Conservation (phyloP, 2,329 filamentous ascomycete species). For the Phoma herbarum region DNA sequence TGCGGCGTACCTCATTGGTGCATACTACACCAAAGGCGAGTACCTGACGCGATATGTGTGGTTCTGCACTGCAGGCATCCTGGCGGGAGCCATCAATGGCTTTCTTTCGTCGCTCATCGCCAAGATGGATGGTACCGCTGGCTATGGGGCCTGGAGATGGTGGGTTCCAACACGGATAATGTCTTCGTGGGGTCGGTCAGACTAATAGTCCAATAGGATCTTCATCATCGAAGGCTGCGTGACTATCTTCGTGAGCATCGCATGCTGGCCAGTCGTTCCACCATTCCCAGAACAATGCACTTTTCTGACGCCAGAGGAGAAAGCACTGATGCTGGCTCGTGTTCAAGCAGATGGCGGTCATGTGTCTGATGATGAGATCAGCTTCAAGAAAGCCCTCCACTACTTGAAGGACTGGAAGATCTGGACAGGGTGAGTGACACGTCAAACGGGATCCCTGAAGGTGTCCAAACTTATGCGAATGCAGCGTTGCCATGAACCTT, state of each 20-base stretch:
- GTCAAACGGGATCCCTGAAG: neutral
- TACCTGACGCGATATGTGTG: slow-evolving; percentile 62
- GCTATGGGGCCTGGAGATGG: slow-evolving; percentile 41
- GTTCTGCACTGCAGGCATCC: slow-evolving; percentile 61
- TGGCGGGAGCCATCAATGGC: slow-evolving; percentile 66
- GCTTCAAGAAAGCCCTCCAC: slow-evolving; percentile 56
- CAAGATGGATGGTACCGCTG: slow-evolving; percentile 39
- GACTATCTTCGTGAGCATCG: slow-evolving; percentile 58
- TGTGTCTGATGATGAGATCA: slow-evolving; percentile 56
- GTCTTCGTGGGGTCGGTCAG: neutral
- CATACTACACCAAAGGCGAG: slow-evolving; percentile 61
- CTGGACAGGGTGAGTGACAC: slow-evolving; percentile 58
- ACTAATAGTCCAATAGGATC: slow-evolving; percentile 50
- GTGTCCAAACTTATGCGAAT: neutral
- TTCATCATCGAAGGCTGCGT: slow-evolving; percentile 69
- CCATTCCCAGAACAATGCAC: slow-evolving; percentile 58
- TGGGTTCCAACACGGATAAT: slow-evolving; percentile 22
- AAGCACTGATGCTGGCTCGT: slow-evolving; percentile 61
- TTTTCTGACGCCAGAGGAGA: slow-evolving; percentile 62
- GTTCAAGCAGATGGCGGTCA: slow-evolving; percentile 58
- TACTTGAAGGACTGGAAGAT: slow-evolving; percentile 64
- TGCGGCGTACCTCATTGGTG: slow-evolving; percentile 43
- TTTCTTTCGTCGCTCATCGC: slow-evolving; percentile 58
- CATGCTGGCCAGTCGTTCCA: slow-evolving; percentile 61
- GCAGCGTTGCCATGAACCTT: slow-evolving; percentile 39